phyloP scores from a whole-genome alignment of 805 yeast genomes.

The Schizosaccharomyces japonicus region DNA sequence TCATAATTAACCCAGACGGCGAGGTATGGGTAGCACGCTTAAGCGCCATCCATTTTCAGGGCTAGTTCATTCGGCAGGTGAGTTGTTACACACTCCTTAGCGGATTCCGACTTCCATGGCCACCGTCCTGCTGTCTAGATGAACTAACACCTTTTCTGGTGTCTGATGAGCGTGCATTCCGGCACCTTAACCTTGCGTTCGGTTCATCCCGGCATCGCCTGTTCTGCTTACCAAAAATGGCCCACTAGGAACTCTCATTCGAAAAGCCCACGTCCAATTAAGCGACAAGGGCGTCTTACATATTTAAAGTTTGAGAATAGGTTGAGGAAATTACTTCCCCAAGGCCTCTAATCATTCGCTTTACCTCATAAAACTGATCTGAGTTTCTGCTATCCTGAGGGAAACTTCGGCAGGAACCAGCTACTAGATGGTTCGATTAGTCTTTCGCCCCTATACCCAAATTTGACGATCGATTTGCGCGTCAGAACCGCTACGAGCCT shows the following conservation, averaged over 20 bases:
- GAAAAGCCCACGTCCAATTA: conserved; percentile 21
- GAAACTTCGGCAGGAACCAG: conserved; percentile 24
- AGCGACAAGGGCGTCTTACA: conserved; percentile 22
- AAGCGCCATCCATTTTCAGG: conserved; percentile 23
- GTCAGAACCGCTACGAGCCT: conserved; percentile 25
- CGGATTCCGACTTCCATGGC: conserved; percentile 26
- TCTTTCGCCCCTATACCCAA: conserved; percentile 24
- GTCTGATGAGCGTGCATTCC: conserved; percentile 23
- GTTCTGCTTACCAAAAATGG: conserved; percentile 26
- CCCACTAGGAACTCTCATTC: conserved; percentile 25
- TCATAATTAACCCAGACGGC: conserved; percentile 20
- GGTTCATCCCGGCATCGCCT: conserved; percentile 26
- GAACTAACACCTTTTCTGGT: conserved; percentile 24
- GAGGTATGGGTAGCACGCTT: conserved; percentile 22
- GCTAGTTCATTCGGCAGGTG: conserved; percentile 21
- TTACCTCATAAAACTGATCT: conserved; percentile 22
- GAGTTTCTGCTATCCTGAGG: conserved; percentile 23
- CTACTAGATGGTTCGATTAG: conserved; percentile 23
- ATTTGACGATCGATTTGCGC: conserved; percentile 24
- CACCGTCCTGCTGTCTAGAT: conserved; percentile 25
- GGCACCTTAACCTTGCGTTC: conserved; percentile 22
- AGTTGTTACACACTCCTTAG: conserved; percentile 25
- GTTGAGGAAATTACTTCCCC: conserved; percentile 20
- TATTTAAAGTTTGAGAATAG: conserved; percentile 23
- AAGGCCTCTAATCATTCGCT: conserved; percentile 22